Evolutionary conservation across 2,329 filamentous ascomycete species (phyloP).

Genomic region (Nigrospora oryzae): DNA sequence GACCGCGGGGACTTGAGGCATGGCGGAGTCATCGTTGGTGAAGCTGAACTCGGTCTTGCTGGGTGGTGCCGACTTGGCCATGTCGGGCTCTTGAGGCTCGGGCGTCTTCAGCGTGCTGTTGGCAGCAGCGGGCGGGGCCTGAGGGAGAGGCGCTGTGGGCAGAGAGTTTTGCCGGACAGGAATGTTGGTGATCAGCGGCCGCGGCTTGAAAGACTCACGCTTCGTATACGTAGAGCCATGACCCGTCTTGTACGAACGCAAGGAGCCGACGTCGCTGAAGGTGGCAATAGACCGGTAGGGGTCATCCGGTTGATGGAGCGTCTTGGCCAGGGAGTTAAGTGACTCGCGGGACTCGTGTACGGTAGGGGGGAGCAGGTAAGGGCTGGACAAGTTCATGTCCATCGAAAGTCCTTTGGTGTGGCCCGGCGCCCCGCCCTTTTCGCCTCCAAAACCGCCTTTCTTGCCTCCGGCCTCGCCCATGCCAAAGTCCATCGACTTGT

Average conservation of each 20-base stretch:
- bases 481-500: constrained; percentile 89
- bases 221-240: constrained; percentile 30
- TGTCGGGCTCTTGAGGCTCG: constrained; percentile 5
- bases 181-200: not conserved
- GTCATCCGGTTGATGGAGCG: constrained; percentile 67
- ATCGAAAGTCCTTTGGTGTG: constrained; percentile 53
- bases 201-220: not conserved
- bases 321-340: constrained; percentile 74
- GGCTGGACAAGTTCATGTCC: constrained; percentile 69
- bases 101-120: constrained; percentile 8
- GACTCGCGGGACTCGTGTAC: constrained; percentile 77
- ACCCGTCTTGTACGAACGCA: constrained; percentile 40
- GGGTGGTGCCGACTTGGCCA: constrained; percentile 6
- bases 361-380: constrained; percentile 86
- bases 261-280: constrained; percentile 45
- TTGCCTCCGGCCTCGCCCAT: constrained; percentile 45
- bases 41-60: constrained; percentile 25
- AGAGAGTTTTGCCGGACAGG: constrained; percentile 35
- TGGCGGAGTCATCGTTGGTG: constrained; percentile 19
- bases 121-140: constrained; percentile 14
- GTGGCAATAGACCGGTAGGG: constrained; percentile 64
- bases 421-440: constrained; percentile 39
- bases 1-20: constrained; percentile 10
- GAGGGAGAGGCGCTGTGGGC: constrained; percentile 25
- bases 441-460: constrained; percentile 38